Conservation (phyloP, 148 eudicot species). For the Rhododendron vialii region DNA sequence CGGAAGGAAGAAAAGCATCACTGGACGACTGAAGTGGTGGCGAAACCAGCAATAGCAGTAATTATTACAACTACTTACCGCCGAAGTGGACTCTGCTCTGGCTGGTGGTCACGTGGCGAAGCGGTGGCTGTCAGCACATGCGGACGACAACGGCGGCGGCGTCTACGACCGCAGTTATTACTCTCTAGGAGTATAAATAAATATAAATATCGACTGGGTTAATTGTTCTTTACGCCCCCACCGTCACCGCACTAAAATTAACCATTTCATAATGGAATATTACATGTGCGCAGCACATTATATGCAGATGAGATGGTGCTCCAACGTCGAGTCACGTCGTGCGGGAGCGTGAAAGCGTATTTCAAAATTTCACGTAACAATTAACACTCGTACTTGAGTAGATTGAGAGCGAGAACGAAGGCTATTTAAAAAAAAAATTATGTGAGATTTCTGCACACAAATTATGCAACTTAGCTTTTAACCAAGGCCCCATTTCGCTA, state of each 20-base stretch:
- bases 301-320: too few species aligned
- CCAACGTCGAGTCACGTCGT: too few species aligned
- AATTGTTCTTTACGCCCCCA: background rate
- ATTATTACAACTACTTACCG: background rate
- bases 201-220: background rate
- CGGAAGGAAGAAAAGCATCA: too few species aligned
- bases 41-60: background rate
- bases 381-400: fast-evolving
- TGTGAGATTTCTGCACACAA: too few species aligned
- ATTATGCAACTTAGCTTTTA: too few species aligned
- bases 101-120: background rate
- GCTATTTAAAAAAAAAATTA: too few species aligned
- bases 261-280: too few species aligned
- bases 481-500: too few species aligned
- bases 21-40: background rate
- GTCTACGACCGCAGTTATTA: background rate
- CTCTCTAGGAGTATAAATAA: background rate
- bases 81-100: background rate
- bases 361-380: too few species aligned
- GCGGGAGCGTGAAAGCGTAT: too few species aligned
- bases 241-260: background rate
- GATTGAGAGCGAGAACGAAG: too few species aligned
- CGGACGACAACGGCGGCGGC: background rate
- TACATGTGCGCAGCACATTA: too few species aligned
- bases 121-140: background rate